phyloP scores from a whole-genome alignment of 2,329 filamentous ascomycete genomes.

The Penicillium concentricum region DNA sequence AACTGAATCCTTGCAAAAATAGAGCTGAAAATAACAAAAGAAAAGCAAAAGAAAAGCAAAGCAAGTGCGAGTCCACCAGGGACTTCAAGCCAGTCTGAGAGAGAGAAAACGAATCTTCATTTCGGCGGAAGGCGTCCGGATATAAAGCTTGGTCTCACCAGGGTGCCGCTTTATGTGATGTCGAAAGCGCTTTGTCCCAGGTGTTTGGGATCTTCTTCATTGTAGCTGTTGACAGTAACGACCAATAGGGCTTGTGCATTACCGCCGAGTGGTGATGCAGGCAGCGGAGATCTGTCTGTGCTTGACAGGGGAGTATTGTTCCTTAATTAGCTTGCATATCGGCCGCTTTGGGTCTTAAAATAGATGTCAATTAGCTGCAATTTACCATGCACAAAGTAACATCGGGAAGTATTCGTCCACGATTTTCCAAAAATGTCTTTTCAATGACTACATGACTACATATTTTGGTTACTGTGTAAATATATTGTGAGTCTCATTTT shows the following conservation, averaged over 20 bases:
- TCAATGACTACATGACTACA: too few species aligned
- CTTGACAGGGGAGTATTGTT: slow-evolving; percentile 8
- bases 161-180: slow-evolving; percentile 1
- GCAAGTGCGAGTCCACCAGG: background rate
- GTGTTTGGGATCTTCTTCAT: background rate
- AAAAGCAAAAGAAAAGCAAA: background rate
- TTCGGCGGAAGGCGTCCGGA: slow-evolving; percentile 17
- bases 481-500: background rate
- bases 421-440: background rate
- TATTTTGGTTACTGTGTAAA: too few species aligned
- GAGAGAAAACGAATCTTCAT: background rate
- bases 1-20: background rate
- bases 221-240: background rate
- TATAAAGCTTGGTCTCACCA: slow-evolving; percentile 25
- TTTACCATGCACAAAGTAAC: background rate
- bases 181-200: slow-evolving; percentile 7
- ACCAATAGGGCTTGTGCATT: slow-evolving; percentile 17
- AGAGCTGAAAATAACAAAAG: background rate
- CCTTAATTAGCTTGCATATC: slow-evolving; percentile 21
- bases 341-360: slow-evolving; percentile 10
- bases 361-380: slow-evolving; percentile 20
- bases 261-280: slow-evolving; percentile 18
- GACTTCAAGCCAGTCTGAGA: background rate
- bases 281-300: slow-evolving; percentile 6
- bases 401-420: background rate